Evolutionary conservation across 352 stramenopile species (phyloP).

Genomic region (Globisporangium megalacanthum): DNA sequence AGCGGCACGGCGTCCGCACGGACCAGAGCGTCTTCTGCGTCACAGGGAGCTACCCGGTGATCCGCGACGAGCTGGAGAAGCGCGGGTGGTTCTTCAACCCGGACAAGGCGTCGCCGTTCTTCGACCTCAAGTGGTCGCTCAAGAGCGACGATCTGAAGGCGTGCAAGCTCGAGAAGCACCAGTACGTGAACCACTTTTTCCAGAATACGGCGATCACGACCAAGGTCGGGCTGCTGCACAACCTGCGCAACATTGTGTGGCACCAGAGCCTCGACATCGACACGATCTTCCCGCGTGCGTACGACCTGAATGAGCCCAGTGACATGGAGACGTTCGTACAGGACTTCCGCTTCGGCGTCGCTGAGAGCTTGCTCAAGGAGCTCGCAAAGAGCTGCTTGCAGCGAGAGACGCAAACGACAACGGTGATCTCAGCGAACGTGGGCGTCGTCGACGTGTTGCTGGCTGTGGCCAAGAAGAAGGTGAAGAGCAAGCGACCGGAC

Average conservation of each 20-base stretch:
- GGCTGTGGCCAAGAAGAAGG: constrained; percentile 46
- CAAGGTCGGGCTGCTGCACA: constrained; percentile 88
- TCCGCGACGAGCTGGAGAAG: constrained; percentile 83
- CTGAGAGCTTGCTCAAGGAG: constrained; percentile 81
- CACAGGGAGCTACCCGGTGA: constrained; percentile 91
- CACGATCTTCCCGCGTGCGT: constrained; percentile 83
- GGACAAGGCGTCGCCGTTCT: constrained; percentile 80
- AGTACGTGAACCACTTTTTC: constrained; percentile 90
- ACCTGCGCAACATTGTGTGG: constrained; percentile 68
- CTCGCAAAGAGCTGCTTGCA: constrained; percentile 24
- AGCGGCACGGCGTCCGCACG: constrained; percentile 62
- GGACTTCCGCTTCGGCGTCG: constrained; percentile 85
- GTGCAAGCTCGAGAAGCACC: constrained; percentile 74
- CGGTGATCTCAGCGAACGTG: constrained; percentile 32
- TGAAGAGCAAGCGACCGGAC: constrained; percentile 37
- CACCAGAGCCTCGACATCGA: constrained; percentile 80
- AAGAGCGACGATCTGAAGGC: constrained; percentile 82
- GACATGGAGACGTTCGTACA: constrained; percentile 89
- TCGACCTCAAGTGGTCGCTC: constrained; percentile 91
- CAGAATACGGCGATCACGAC: constrained; percentile 91
- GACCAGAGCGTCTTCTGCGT: constrained; percentile 89
- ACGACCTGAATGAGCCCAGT: constrained; percentile 80
- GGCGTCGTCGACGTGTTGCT: constrained; percentile 55
- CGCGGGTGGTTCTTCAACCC: constrained; percentile 88
- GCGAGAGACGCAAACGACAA: constrained; percentile 6